phyloP scores from a whole-genome alignment of 352 stramenopile species.

The Globisporangium echinulatum region DNA sequence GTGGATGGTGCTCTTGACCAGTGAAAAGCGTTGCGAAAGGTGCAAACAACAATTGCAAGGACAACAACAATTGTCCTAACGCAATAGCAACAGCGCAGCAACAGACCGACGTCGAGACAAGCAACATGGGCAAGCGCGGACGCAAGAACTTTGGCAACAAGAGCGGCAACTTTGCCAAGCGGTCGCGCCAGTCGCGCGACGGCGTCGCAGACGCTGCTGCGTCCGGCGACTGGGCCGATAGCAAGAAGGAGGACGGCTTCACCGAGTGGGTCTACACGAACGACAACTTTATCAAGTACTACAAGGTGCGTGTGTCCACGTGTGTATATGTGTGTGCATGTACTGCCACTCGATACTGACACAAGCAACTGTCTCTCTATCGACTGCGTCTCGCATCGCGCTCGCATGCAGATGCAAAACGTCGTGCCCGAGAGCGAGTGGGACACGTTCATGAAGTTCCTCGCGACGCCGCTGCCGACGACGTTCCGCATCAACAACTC shows the following conservation, averaged over 20 bases:
- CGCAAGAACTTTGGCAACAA: slow-evolving; percentile 28
- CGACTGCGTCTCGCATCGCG: background rate
- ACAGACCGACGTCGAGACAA: background rate
- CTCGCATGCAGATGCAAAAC: slow-evolving; percentile 48
- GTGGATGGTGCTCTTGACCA: slow-evolving; percentile 11
- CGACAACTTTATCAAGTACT: slow-evolving; percentile 81
- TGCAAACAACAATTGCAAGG: slow-evolving; percentile 3
- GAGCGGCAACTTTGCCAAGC: slow-evolving; percentile 31
- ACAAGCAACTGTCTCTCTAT: background rate
- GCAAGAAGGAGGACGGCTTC: slow-evolving; percentile 73
- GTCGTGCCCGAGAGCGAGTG: slow-evolving; percentile 84
- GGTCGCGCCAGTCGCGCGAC: slow-evolving; percentile 12
- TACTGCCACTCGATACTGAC: too few species aligned
- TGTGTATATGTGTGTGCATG: background rate
- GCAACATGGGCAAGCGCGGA: slow-evolving; percentile 43
- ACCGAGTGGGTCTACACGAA: slow-evolving; percentile 86
- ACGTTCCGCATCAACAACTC: slow-evolving; percentile 93
- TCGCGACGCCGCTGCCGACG: slow-evolving; percentile 86
- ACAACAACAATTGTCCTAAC: background rate
- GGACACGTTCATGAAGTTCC: slow-evolving; percentile 84
- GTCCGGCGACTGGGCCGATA: slow-evolving; percentile 26
- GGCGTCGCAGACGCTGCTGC: slow-evolving; percentile 5
- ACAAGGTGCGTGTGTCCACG: slow-evolving; percentile 32
- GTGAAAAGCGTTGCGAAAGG: slow-evolving; percentile 10
- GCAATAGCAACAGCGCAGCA: slow-evolving; percentile 2